Base-by-base conservation (phyloP, 2,329 filamentous ascomycete species). In the Neonectria magnoliae region DNA sequence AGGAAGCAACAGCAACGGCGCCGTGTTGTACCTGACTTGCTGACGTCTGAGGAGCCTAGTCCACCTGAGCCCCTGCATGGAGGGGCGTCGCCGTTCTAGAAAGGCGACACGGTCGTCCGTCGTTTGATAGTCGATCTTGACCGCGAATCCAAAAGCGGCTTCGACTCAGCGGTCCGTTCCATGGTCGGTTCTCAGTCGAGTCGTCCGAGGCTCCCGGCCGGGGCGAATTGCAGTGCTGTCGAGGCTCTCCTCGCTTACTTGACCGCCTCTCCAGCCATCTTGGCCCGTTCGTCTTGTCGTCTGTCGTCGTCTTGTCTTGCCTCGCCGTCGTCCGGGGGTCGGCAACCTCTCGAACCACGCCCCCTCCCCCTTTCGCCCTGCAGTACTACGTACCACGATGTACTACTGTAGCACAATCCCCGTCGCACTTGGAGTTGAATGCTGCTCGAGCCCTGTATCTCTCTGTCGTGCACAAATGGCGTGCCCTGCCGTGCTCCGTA, bases 381-480 rank as follows among this genome's bases (percentile, higher is more conserved):
- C 38, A 20, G 38, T 42, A 20, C 36, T 16, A 10, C 29, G 29
- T 16, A 10, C 29, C 8, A n/a, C 36, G 36, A 38, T 38, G 36
- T 38, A n/a, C 36, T 38, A 38, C 36, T 38, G 36, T 38, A 38
- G 36, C 36, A 38, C 36, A 38, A 14, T 14, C 36, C 22, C 22
- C 22, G 20, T 48, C 44, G 13, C 20, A 16, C 20, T 47, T 50
- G 29, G 27, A 53, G 9, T 36, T 60, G 60, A 59, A 59, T 31
- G 56, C 60, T 66, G 45, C 36, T 42, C n/a, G 38, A 44, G 10
- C 33, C 45, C 56, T 38, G 48, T 53, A 62, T 25, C 25, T 62
- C 60, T 64, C 55, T 47, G 31, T 42, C 48, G 66, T 66, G 61
- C 63, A 69, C 70, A 70, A 62, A 71, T 71, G 67, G 63, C 68